phyloP scores from a whole-genome alignment of 306 rosid species.

The Trichosanthes truncata region DNA sequence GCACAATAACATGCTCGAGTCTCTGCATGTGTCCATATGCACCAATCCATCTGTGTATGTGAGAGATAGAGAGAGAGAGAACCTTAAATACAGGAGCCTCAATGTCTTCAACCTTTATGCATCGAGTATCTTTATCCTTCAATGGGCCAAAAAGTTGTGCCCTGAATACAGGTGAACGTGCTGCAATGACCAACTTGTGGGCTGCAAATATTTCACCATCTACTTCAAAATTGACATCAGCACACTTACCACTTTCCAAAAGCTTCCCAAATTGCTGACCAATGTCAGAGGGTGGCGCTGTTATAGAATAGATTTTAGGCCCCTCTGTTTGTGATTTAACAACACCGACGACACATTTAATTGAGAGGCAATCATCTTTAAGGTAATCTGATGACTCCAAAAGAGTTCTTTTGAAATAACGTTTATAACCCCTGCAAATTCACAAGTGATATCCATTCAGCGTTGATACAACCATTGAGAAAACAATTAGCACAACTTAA shows the following conservation, averaged over 20 bases:
- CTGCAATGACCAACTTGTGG: slow-evolving; percentile 56
- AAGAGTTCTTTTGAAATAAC: slow-evolving; percentile 38
- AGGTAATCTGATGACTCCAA: slow-evolving; percentile 50
- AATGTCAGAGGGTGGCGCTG: slow-evolving; percentile 36
- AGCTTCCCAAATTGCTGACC: slow-evolving; percentile 43
- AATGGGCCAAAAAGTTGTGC: slow-evolving; percentile 63
- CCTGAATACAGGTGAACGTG: slow-evolving; percentile 52
- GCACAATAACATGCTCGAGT: not conserved
- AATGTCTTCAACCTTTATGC: slow-evolving; percentile 49
- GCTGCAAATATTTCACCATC: slow-evolving; percentile 43
- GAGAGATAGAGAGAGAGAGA: not conserved
- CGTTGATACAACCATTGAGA: not conserved
- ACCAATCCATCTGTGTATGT: not conserved
- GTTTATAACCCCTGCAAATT: slow-evolving; percentile 53
- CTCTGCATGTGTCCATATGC: not conserved
- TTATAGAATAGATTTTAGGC: slow-evolving; percentile 40
- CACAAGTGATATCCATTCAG: not conserved
- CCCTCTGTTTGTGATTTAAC: slow-evolving; percentile 42
- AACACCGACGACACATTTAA: slow-evolving; percentile 52
- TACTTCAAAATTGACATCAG: slow-evolving; percentile 52
- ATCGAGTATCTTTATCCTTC: slow-evolving; percentile 36
- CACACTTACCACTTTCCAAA: slow-evolving; percentile 38
- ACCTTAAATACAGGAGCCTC: slow-evolving; percentile 53
- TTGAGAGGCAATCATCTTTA: slow-evolving; percentile 47
- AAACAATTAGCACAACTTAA: not conserved